These are phyloP conservation scores for Orychophragmus violaceus DNA, from an alignment of 345 rosid species.

Conservation along the genomic window DNA sequence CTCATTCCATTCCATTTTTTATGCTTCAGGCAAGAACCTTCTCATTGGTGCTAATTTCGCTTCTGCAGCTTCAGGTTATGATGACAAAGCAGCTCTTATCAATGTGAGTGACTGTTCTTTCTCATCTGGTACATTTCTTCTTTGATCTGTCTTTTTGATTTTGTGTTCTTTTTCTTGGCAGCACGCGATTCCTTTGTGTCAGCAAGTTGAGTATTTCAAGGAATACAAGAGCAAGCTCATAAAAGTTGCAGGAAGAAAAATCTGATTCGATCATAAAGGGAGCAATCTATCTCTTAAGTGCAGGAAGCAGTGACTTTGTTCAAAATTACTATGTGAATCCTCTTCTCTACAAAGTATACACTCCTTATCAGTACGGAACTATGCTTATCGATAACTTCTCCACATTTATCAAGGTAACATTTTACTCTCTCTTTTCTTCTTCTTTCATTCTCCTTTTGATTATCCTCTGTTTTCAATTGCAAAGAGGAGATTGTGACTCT, in stretches of 20 bases:
- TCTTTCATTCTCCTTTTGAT: not conserved
- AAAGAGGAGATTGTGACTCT: too few relatives aligned
- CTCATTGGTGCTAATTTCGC: slow-evolving; percentile 95
- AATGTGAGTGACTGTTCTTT: slow-evolving; percentile 35
- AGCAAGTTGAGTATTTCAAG: slow-evolving; percentile 67
- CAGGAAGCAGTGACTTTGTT: slow-evolving; percentile 86
- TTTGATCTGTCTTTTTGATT: not conserved
- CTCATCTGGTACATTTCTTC: too few relatives aligned
- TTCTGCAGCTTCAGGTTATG: slow-evolving; percentile 89
- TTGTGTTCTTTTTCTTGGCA: slow-evolving; percentile 31
- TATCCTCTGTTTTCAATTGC: not conserved
- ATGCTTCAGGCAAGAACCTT: slow-evolving; percentile 86
- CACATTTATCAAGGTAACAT: slow-evolving; percentile 57
- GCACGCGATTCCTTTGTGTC: slow-evolving; percentile 75
- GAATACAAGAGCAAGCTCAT: slow-evolving; percentile 72
- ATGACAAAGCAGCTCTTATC: slow-evolving; percentile 58
- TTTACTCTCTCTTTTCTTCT: not conserved
- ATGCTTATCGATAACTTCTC: slow-evolving; percentile 46
- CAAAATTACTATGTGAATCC: slow-evolving; percentile 88
- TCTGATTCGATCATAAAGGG: slow-evolving; percentile 56
- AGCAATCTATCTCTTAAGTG: slow-evolving; percentile 60
- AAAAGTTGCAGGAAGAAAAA: slow-evolving; percentile 53
- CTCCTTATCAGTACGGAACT: slow-evolving; percentile 67
- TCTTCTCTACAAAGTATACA: slow-evolving; percentile 42
- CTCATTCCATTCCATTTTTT: too few relatives aligned